Evolutionary conservation across 768 basidiomycete species (phyloP), one percentile per base, ranked within the genome.

Genomic region (Termitomyces heimii): DNA sequence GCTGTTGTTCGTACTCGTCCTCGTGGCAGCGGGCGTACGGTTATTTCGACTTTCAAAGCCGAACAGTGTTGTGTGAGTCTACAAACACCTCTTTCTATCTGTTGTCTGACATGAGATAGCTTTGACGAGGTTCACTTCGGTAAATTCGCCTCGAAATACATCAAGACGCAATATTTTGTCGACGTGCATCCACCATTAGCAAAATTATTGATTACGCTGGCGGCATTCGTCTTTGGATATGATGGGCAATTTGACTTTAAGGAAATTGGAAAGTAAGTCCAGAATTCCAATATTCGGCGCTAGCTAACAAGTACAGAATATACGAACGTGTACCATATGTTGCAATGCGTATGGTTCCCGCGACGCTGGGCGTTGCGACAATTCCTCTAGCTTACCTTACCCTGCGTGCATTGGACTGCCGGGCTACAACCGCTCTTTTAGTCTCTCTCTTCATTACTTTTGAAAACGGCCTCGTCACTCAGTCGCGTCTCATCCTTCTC

Each of bases 71-170:
- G 96, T 99, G 92, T 95, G 63, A 75, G 92, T 81, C 9, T 31
- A 14, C 9, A 16, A 4, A n/a, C 28, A 32, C 39, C 39, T 57
- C 66, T n/a, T 14, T 20, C 7, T 42, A 37, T 26, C 34, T 44
- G 18, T 35, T 2, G 24, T 34, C 45, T 44, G 4, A 55, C 40
- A 46, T 3, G 5, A 40, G 4, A 46, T 55, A 97, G 95, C 43
- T 98, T 98, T 70, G 96, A 98, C 68, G 96, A 98, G 71, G 96
- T 98, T 0, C 96, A 98, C 70, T 98, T 98, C 70, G 96, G 96
- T 59, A 97, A 97, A 71, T 98, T 98, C 67, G 94, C 96, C 6
- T 80, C 83, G 47, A 91, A 90, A 67, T 98, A 98, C 68, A 91
- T 98, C 79, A 92, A 92, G 77, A 87, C 89, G 39, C 82, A 86